Evolutionary conservation across 2,329 filamentous ascomycete species (phyloP).

Genomic region (Ophiognomonia clavigignenti-juglandacearum): DNA sequence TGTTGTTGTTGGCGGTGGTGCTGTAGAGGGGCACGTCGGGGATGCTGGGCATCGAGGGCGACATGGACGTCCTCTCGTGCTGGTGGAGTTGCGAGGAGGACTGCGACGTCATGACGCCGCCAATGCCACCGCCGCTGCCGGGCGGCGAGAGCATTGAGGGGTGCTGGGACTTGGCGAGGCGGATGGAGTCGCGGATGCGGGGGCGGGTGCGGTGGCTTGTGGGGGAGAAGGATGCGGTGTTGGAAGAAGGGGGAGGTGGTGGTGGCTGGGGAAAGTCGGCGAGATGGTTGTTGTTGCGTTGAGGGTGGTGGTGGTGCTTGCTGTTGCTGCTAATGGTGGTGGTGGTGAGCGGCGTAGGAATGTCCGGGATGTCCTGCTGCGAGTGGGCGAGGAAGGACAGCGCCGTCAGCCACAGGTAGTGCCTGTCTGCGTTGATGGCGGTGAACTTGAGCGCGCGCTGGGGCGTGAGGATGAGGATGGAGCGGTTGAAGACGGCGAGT

Average conservation of each 20-base stretch:
- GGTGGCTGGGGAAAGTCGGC: slow-evolving; percentile 36
- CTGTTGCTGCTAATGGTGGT: slow-evolving; percentile 39
- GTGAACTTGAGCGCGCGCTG: slow-evolving; percentile 95
- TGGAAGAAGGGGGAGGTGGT: slow-evolving; percentile 29
- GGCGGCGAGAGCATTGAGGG: slow-evolving; percentile 27
- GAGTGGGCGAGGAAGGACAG: slow-evolving; percentile 94
- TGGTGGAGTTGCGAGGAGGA: too few species aligned
- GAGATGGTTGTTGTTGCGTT: slow-evolving; percentile 37
- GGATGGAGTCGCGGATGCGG: slow-evolving; percentile 81
- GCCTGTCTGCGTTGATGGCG: slow-evolving; percentile 72
- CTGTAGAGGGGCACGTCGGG: slow-evolving; percentile 44
- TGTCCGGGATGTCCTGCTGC: slow-evolving; percentile 72
- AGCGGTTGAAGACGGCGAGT: slow-evolving; percentile 73
- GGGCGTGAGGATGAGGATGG: slow-evolving; percentile 90
- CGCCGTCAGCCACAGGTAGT: slow-evolving; percentile 92
- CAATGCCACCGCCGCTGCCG: slow-evolving; percentile 20
- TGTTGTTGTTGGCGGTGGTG: too few species aligned
- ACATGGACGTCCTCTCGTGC: slow-evolving; percentile 4
- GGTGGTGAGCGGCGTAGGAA: slow-evolving; percentile 48
- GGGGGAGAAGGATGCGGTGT: neutral
- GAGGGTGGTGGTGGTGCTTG: slow-evolving; percentile 37
- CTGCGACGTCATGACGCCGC: slow-evolving; percentile 6
- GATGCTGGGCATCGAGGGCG: slow-evolving; percentile 35
- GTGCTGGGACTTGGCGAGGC: slow-evolving; percentile 71
- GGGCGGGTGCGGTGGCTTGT: slow-evolving; percentile 23